Evolutionary conservation across 176 grass and related monocot genomes (phyloP).

Genomic region (Cenchrus americanus): DNA sequence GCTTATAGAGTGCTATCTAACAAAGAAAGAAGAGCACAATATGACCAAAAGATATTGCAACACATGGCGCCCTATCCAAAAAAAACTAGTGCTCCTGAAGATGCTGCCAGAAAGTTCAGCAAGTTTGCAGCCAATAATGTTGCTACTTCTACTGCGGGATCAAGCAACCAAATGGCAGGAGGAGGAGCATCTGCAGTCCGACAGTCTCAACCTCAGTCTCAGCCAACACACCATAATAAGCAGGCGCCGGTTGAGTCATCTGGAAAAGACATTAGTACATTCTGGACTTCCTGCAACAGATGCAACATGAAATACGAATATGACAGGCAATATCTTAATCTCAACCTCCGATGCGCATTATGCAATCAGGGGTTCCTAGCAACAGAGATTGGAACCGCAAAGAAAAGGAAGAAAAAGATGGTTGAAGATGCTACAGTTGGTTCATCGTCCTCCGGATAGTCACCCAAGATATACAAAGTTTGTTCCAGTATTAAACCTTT

Average conservation of each 20-base stretch:
- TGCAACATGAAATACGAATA: constrained; percentile 62
- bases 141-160: not conserved
- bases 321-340: constrained; percentile 38
- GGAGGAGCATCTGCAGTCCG: constrained; percentile 8
- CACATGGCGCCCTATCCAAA: constrained; percentile 7
- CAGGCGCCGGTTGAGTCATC: not conserved
- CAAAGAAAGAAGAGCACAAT: constrained; percentile 34
- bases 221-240: not conserved
- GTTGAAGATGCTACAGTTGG: no score
- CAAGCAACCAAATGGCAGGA: constrained; percentile 37
- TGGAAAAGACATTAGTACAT: constrained; percentile 5
- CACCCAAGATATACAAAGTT: no score
- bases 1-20: constrained; percentile 48
- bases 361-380: constrained; percentile 48
- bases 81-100: constrained; percentile 24
- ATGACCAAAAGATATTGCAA: constrained; percentile 37
- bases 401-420: no score
- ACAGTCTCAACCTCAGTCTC: not conserved
- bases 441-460: no score
- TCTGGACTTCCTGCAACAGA: constrained; percentile 59
- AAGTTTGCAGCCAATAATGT: constrained; percentile 27
- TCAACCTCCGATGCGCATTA: constrained; percentile 42
- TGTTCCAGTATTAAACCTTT: no score
- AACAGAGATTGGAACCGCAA: not conserved
- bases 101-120: not conserved